Conservation (phyloP, 805 yeast genomes). For the Yarrowia sp. region DNA sequence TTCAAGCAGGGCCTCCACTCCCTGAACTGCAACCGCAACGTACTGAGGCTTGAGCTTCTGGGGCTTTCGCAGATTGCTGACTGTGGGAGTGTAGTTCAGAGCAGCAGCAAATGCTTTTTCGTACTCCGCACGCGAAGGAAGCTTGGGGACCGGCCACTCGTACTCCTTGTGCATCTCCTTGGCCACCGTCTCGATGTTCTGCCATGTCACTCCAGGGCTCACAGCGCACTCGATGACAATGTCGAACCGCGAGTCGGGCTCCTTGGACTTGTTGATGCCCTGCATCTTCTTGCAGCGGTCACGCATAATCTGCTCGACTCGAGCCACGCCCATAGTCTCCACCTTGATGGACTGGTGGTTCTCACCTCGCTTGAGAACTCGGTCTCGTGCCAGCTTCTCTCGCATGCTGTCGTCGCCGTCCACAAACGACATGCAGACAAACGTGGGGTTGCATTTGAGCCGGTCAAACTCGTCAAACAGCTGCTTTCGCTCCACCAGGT, state of each 20-base stretch:
- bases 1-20: not conserved
- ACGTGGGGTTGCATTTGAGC: constrained; percentile 42
- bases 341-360: constrained; percentile 81
- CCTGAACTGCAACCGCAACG: constrained; percentile 45
- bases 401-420: constrained; percentile 33
- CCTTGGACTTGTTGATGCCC: constrained; percentile 45
- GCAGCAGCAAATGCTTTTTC: constrained; percentile 53
- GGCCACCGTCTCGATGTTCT: constrained; percentile 50
- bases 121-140: constrained; percentile 46
- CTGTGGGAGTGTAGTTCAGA: constrained; percentile 52
- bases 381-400: constrained; percentile 50
- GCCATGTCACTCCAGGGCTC: constrained; percentile 48
- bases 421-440: constrained; percentile 65
- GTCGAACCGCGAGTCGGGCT: constrained; percentile 71
- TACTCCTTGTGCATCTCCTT: constrained; percentile 43
- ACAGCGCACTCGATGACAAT: constrained; percentile 51
- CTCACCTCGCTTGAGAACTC: constrained; percentile 74
- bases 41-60: constrained; percentile 36
- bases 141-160: constrained; percentile 45
- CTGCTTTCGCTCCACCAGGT: constrained; percentile 63
- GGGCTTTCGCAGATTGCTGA: constrained; percentile 41
- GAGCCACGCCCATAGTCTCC: constrained; percentile 45
- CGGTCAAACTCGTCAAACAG: constrained; percentile 55
- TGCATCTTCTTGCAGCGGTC: constrained; percentile 74
- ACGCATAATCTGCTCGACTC: constrained; percentile 61